Evolutionary conservation across 768 basidiomycete genomes (phyloP).

Genomic region (Pisolithus albus): DNA sequence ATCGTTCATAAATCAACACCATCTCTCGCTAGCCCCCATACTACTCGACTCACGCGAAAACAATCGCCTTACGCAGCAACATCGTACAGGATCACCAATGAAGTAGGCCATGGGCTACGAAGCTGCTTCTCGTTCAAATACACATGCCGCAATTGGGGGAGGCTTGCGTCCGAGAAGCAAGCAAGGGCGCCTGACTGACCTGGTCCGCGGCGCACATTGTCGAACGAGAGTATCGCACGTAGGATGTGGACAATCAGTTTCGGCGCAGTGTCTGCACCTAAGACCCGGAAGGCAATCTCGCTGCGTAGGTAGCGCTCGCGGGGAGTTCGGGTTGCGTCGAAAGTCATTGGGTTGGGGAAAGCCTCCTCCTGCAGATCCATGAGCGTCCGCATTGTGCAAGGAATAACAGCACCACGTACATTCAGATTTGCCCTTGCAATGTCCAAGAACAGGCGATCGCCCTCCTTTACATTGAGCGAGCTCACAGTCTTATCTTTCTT

Average conservation of each 20-base stretch:
- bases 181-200: conserved; percentile 59
- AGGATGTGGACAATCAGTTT: conserved; percentile 58
- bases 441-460: conserved; percentile 56
- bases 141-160: conserved; percentile 43
- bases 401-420: conserved; percentile 34
- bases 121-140: conserved; percentile 49
- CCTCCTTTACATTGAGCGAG: conserved; percentile 36
- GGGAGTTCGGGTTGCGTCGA: conserved; percentile 40
- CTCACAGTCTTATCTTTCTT: conserved; percentile 40
- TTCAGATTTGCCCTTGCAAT: conserved; percentile 49
- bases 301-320: conserved; percentile 41
- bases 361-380: conserved; percentile 34
- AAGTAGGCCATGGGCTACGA: conserved; percentile 62
- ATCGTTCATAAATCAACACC: background rate
- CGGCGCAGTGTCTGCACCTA: conserved; percentile 49
- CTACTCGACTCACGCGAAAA: background rate
- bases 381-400: background rate
- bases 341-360: conserved; percentile 41
- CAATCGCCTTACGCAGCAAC: conserved; percentile 12
- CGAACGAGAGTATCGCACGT: conserved; percentile 53
- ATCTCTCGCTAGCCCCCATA: background rate
- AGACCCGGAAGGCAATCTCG: conserved; percentile 42
- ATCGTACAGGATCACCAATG: conserved; percentile 48
- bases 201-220: conserved; percentile 58
- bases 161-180: conserved; percentile 44